phyloP scores from a whole-genome alignment of 2,329 filamentous ascomycete species.

The Pezicula carpinea region DNA sequence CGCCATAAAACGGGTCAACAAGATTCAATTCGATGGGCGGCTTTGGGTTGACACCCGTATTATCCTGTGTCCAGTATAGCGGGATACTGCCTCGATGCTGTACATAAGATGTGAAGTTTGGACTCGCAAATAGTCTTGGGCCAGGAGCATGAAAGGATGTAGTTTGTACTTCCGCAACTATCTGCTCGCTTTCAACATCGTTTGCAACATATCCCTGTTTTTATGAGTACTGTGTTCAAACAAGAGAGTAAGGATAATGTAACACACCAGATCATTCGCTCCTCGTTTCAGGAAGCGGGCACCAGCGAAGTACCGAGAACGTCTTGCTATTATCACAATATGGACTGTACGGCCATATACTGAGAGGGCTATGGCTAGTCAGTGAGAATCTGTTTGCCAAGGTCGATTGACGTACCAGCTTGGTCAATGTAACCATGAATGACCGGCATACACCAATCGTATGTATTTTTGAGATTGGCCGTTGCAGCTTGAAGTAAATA shows the following conservation, averaged over 20 bases:
- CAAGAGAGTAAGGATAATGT: background rate
- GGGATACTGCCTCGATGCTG: slow-evolving; percentile 97
- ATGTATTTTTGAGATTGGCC: slow-evolving; percentile 68
- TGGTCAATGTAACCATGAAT: slow-evolving; percentile 97
- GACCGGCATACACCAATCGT: slow-evolving; percentile 93
- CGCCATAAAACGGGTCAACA: slow-evolving; percentile 93
- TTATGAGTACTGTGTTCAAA: slow-evolving; percentile 1
- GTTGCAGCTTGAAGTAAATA: slow-evolving; percentile 77
- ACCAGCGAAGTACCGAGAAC: slow-evolving; percentile 90
- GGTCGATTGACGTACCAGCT: slow-evolving; percentile 43
- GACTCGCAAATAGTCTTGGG: slow-evolving; percentile 77
- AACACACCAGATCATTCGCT: slow-evolving; percentile 70
- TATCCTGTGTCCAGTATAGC: slow-evolving; percentile 96
- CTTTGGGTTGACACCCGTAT: slow-evolving; percentile 89
- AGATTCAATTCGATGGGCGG: slow-evolving; percentile 93
- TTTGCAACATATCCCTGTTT: slow-evolving; percentile 83
- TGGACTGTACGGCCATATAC: slow-evolving; percentile 88
- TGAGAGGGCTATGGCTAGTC: slow-evolving; percentile 52
- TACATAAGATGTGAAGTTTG: slow-evolving; percentile 91
- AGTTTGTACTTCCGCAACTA: slow-evolving; percentile 88
- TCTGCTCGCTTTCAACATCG: slow-evolving; percentile 98
- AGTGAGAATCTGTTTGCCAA: slow-evolving; percentile 4
- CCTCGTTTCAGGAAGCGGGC: slow-evolving; percentile 92
- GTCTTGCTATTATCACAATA: slow-evolving; percentile 87
- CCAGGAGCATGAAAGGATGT: slow-evolving; percentile 95